A percentile compares a stretch with the other conserved stretches of the same genome.
Evolutionary conservation across 2,329 filamentous ascomycete genomes (phyloP).

Genomic region (Xylaria sp.): DNA sequence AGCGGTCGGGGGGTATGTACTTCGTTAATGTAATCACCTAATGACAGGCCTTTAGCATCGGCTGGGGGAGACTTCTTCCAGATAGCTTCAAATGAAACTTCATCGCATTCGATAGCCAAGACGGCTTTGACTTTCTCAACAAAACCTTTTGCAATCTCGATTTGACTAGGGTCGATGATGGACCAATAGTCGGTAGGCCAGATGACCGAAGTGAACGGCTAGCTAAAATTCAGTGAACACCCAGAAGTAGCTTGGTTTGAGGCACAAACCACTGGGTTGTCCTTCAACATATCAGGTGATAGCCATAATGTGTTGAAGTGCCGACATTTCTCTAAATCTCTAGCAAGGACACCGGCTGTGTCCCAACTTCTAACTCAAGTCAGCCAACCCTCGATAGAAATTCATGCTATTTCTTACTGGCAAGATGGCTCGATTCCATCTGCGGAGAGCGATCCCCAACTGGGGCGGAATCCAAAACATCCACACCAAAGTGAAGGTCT

Average conservation of each 20-base stretch:
- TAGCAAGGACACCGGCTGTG: background rate
- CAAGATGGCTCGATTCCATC: constrained; percentile 5
- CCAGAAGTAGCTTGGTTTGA: background rate
- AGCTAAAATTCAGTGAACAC: background rate
- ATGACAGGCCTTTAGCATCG: background rate
- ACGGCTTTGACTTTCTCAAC: background rate
- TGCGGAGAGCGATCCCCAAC: background rate
- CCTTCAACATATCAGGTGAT: background rate
- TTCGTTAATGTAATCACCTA: background rate
- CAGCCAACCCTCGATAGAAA: background rate
- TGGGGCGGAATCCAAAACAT: constrained; percentile 3
- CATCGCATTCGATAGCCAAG: background rate
- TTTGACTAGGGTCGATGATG: background rate
- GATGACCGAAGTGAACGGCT: constrained; percentile 6
- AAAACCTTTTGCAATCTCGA: background rate
- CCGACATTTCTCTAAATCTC: background rate
- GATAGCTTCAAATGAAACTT: background rate
- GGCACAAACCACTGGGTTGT: background rate
- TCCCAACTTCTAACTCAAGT: background rate
- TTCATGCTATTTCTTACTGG: background rate
- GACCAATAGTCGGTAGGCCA: constrained; percentile 9
- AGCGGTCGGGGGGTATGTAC: background rate
- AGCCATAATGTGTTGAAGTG: background rate
- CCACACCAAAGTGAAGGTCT: constrained; percentile 2
- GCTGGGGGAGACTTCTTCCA: background rate